Evolutionary conservation across 2,329 filamentous ascomycete genomes (phyloP), one percentile per base, ranked within the genome.

Genomic region (Fusarium proliferatum): DNA sequence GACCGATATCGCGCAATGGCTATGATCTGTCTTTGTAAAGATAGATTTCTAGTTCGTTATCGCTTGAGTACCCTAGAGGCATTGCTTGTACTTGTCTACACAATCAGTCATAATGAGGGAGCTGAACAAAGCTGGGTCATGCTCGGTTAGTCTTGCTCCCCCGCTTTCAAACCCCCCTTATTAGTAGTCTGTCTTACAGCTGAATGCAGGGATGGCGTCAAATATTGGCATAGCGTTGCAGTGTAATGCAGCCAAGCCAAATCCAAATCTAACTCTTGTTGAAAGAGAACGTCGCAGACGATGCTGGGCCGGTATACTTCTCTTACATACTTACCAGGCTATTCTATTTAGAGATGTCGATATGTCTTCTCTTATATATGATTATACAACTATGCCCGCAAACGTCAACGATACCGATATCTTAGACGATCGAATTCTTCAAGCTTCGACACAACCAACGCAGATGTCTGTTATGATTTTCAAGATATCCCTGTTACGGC

Each of bases 251-350:
- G 12, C 28, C 21, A 45, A 45, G 28, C 39, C 39, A 43, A 15
- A 38, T 38, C 42, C 23, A 13, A 45, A 66, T 13, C 43, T 60
- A 2, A 52, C 59, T 33, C 57, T 34, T 28, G 48, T 75, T 17
- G 52, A 72, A 30, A 52, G n/a, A 9, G 70, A 76, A 41, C 53
- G 74, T 11, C 72, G 70, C 3, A 61, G 72, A 28, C 70, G 74
- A 21, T 75, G 74, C 60, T 76, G 74, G 74, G 68, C 71, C 6
- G 74, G 70, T 16, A 64, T 76, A 12, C 43, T 75, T 28, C 61
- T 68, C 26, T 60, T 76, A 8, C 66, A 76, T 38, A 75, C 68
- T 2, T 61, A 69, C 36, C 74, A 76, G 58, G 72, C 61, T 10
- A 42, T 76, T 9, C 51, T 76, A 2, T 76, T 71, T 43, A 53